Conservation (phyloP, 306 rosid species). For the Comarum palustre region DNA sequence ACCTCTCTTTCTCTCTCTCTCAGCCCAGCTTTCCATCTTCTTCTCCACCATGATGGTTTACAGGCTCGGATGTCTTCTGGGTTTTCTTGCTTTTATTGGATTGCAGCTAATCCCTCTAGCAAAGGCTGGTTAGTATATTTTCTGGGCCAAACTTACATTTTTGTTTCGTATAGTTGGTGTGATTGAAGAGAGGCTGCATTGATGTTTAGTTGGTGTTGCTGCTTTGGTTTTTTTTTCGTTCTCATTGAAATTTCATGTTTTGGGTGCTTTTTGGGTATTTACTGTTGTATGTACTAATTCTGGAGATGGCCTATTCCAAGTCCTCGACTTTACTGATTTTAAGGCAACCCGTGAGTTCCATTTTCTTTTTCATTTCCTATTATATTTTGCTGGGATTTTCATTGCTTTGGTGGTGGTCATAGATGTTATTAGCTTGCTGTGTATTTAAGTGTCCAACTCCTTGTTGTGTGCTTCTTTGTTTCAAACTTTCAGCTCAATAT, state of each 20-base stretch:
- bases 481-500: not conserved
- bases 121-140: conserved; percentile 65
- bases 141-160: not conserved
- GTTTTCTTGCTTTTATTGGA: conserved; percentile 53
- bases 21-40: conserved; percentile 17
- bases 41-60: conserved; percentile 44
- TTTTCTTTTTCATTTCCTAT: not conserved
- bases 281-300: conserved; percentile 10
- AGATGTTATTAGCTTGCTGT: not conserved
- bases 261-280: conserved; percentile 6
- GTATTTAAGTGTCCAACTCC: not conserved
- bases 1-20: not conserved
- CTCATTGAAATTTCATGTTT: conserved; percentile 8
- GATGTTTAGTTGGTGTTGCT: not conserved
- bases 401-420: not conserved
- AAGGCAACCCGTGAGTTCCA: not conserved
- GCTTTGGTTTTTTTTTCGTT: not conserved
- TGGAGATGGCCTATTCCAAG: conserved; percentile 29
- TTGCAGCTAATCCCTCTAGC: conserved; percentile 50
- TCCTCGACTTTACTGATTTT: not conserved
- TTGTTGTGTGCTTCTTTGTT: not conserved
- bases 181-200: conserved; percentile 17
- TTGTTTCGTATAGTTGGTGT: conserved; percentile 25
- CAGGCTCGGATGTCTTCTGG: conserved; percentile 39
- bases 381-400: not conserved